These are phyloP conservation scores for Sicyos edulis DNA, from an alignment of 306 rosid species.

Conservation along the genomic window DNA sequence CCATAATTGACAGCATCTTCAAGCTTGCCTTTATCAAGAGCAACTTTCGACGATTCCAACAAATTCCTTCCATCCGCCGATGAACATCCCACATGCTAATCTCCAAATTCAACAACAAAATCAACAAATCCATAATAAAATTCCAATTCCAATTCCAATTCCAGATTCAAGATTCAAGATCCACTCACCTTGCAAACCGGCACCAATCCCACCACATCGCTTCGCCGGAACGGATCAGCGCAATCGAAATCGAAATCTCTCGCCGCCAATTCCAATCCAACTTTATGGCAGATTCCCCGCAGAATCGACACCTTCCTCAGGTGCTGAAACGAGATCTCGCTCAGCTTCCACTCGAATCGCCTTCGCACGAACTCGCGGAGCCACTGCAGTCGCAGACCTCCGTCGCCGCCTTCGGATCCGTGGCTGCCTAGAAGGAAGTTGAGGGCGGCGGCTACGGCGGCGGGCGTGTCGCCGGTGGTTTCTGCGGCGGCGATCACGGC, in stretches of 20 bases:
- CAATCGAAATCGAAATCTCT: conserved; percentile 81
- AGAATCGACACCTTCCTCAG: conserved; percentile 75
- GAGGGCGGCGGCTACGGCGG: conserved; percentile 53
- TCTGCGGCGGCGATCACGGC: conserved; percentile 61
- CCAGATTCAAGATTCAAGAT: too few species aligned
- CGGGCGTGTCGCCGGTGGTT: conserved; percentile 45
- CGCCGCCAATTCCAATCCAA: conserved; percentile 77
- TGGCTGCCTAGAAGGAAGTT: conserved; percentile 68
- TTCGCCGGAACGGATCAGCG: conserved; percentile 59
- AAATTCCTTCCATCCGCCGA: conserved; percentile 88
- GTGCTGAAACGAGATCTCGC: conserved; percentile 72
- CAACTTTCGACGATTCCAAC: conserved; percentile 79
- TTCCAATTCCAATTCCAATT: background rate
- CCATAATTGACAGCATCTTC: conserved; percentile 93
- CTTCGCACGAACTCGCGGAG: conserved; percentile 40
- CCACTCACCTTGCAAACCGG: conserved; percentile 77
- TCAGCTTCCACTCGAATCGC: conserved; percentile 70
- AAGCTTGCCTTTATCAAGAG: conserved; percentile 97
- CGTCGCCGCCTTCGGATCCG: conserved; percentile 39
- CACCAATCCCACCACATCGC: conserved; percentile 69
- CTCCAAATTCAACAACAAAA: background rate
- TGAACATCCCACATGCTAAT: conserved; percentile 77
- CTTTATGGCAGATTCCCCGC: conserved; percentile 87
- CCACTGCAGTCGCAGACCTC: conserved; percentile 62
- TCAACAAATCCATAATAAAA: background rate